Percentiles rank a stretch among this genome's conserved stretches.
These are phyloP conservation scores for Ilex aquifolium DNA, from an alignment of 257 asterid species.

Conservation along the genomic window DNA sequence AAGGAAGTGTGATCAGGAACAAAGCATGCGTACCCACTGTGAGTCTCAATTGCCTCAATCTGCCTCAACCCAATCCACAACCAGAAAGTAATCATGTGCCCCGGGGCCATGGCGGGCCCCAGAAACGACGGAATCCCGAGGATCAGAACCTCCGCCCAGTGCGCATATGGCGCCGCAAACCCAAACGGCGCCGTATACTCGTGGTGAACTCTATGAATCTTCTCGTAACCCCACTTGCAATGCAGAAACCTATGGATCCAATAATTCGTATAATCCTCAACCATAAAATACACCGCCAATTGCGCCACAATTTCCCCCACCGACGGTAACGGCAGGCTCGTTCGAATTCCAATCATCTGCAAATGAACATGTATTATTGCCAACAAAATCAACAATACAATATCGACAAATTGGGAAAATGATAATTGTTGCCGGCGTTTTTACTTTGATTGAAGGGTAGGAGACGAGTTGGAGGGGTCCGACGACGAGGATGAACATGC, in stretches of 20 bases:
- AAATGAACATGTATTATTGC: background rate
- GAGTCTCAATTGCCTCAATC: conserved; percentile 98
- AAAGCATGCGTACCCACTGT: conserved; percentile 90
- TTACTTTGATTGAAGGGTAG: conserved; percentile 71
- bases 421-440: background rate
- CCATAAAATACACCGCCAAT: conserved; percentile 66
- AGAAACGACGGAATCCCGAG: conserved; percentile 94
- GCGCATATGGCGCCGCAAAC: conserved; percentile 94
- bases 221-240: conserved; percentile 95
- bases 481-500: conserved; percentile 72
- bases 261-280: conserved; percentile 89
- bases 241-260: conserved; percentile 95
- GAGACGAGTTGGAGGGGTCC: conserved; percentile 94
- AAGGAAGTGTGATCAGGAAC: too few relatives aligned
- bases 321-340: conserved; percentile 90
- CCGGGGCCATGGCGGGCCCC: conserved; percentile 91
- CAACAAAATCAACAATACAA: too few relatives aligned
- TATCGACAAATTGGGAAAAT: too few relatives aligned
- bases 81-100: conserved; percentile 97
- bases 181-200: conserved; percentile 95
- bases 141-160: conserved; percentile 94
- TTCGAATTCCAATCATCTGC: conserved; percentile 78
- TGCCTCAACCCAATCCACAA: conserved; percentile 91
- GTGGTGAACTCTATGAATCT: conserved; percentile 93
- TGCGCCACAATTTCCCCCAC: conserved; percentile 67